Conservation (phyloP, 768 basidiomycete genomes). For the Leccinum aurantiacum region DNA sequence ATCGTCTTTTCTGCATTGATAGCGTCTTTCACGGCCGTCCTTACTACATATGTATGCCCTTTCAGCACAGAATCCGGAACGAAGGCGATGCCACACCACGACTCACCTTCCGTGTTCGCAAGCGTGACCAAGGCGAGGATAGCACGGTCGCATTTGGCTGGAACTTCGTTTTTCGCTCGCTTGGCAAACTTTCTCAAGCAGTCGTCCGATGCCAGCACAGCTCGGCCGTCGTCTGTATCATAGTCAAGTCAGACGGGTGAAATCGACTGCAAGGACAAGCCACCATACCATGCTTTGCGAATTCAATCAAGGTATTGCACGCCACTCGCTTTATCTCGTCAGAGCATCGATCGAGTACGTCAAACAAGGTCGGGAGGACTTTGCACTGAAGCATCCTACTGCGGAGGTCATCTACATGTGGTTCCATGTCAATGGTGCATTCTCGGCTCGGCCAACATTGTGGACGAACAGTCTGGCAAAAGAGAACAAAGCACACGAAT, state of each 20-base stretch:
- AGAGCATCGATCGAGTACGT: slow-evolving; percentile 23
- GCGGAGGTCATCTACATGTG: slow-evolving; percentile 20
- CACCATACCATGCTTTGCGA: slow-evolving; percentile 22
- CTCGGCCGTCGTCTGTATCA: slow-evolving; percentile 11
- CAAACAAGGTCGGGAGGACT: slow-evolving; percentile 17
- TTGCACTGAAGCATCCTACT: slow-evolving; percentile 14
- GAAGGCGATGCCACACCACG: neutral
- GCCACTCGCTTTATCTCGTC: slow-evolving; percentile 17
- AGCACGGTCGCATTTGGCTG: slow-evolving; percentile 18
- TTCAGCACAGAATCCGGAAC: neutral
- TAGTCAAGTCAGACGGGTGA: neutral
- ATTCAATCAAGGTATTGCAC: slow-evolving; percentile 13
- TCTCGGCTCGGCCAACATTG: neutral
- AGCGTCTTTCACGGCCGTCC: slow-evolving; percentile 10
- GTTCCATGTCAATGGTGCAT: slow-evolving; percentile 1
- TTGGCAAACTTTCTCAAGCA: slow-evolving; percentile 17
- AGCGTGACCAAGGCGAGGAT: slow-evolving; percentile 19
- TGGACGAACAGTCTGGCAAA: slow-evolving; percentile 20
- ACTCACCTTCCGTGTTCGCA: slow-evolving; percentile 9
- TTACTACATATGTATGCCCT: slow-evolving; percentile 3
- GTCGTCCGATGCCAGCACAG: slow-evolving; percentile 1
- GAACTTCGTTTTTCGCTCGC: slow-evolving; percentile 6
- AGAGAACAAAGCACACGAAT: slow-evolving; percentile 25
- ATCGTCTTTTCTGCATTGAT: slow-evolving; percentile 18
- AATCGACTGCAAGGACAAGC: neutral